phyloP scores from a whole-genome alignment of 345 rosid species.

The Pistacia vera region DNA sequence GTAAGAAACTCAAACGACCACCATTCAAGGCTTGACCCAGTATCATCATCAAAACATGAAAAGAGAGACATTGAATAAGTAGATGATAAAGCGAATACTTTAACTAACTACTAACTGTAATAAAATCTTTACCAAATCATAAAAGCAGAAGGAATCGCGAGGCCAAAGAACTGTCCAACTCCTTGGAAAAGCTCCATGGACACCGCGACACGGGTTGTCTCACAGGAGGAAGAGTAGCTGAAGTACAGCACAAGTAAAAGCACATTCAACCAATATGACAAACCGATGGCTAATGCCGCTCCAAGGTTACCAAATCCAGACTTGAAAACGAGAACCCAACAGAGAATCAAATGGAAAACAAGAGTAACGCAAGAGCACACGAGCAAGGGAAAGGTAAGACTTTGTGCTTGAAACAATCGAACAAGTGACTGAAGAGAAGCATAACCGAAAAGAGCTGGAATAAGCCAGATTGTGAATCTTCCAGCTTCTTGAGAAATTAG shows the following conservation, averaged over 20 bases:
- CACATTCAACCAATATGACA: slow-evolving; percentile 46
- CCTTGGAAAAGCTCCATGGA: slow-evolving; percentile 33
- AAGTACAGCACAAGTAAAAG: slow-evolving; percentile 36
- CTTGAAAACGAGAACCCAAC: slow-evolving; percentile 44
- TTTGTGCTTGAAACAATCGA: slow-evolving; percentile 44
- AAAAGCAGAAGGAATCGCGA: slow-evolving; percentile 49
- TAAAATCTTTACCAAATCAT: slow-evolving; percentile 44
- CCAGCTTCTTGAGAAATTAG: slow-evolving; percentile 40
- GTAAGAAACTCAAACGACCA: slow-evolving; percentile 85
- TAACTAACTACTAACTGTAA: too few relatives aligned
- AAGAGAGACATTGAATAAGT: neutral
- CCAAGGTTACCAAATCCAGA: slow-evolving; percentile 36
- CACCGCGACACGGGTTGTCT: slow-evolving; percentile 32
- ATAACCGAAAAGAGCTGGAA: slow-evolving; percentile 47
- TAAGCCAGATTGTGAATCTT: slow-evolving; percentile 35
- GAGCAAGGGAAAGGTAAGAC: slow-evolving; percentile 44
- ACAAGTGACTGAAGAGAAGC: slow-evolving; percentile 46
- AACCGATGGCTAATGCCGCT: slow-evolving; percentile 38
- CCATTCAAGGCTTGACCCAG: slow-evolving; percentile 70
- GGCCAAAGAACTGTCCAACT: slow-evolving; percentile 38
- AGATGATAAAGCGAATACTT: neutral
- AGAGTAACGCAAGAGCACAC: slow-evolving; percentile 35
- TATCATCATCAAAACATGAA: neutral
- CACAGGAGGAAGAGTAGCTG: slow-evolving; percentile 39
- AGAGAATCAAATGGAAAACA: slow-evolving; percentile 36